Conservation (phyloP, 805 yeast species). For the Hagleromyces aurorensis region DNA sequence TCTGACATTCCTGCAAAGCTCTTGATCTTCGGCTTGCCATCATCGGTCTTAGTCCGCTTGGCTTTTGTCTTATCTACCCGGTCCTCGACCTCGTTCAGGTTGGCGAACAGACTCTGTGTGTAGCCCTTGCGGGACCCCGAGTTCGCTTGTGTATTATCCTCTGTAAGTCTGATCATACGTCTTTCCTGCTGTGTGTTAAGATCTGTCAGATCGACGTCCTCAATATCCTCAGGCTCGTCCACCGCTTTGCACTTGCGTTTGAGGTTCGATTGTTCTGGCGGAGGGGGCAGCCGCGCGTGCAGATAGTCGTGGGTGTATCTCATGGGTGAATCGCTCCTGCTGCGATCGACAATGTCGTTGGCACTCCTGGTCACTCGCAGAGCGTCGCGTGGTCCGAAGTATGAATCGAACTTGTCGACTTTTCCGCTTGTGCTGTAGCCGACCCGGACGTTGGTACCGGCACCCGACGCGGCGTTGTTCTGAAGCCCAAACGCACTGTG, state of each 20-base stretch:
- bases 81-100: constrained; percentile 31
- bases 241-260: constrained; percentile 7
- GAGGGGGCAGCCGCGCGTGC: constrained; percentile 23
- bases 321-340: constrained; percentile 7
- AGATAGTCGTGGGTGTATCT: constrained; percentile 1
- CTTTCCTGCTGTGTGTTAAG: constrained; percentile 16
- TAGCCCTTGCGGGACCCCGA: constrained; percentile 27
- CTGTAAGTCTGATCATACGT: constrained; percentile 16
- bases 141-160: constrained; percentile 25
- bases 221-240: constrained; percentile 13
- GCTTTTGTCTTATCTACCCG: constrained; percentile 10
- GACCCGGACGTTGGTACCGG: constrained; percentile 4
- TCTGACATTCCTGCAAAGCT: constrained; percentile 30
- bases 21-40: constrained; percentile 13
- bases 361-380: constrained; percentile 2
- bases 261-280: constrained; percentile 18
- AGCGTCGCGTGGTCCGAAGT: constrained; percentile 2
- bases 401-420: constrained; percentile 5
- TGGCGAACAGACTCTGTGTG: constrained; percentile 28
- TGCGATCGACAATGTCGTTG: constrained; percentile 3
- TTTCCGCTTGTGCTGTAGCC: neutral
- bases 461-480: constrained; percentile 2
- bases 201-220: constrained; percentile 21
- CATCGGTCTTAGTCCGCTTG: constrained; percentile 1
- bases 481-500: constrained; percentile 1